Evolutionary conservation across 148 eudicot species (phyloP).

Genomic region (Hydrangea macrophylla): DNA sequence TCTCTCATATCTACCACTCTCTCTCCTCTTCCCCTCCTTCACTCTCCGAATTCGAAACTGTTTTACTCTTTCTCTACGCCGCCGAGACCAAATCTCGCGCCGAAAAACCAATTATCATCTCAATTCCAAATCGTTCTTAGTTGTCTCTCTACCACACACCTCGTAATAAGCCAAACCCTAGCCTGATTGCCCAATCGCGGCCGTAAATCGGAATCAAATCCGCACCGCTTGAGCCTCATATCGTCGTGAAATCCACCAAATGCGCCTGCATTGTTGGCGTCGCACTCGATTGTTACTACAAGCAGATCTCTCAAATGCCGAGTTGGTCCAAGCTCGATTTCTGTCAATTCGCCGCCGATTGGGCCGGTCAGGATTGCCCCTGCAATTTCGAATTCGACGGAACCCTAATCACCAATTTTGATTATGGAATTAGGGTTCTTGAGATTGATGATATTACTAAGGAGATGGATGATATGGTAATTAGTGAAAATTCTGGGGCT

Average conservation of each 20-base stretch:
- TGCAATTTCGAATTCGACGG: conserved; percentile 47
- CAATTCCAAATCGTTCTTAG: conserved; percentile 65
- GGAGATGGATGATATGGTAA: conserved; percentile 19
- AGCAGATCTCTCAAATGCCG: conserved; percentile 80
- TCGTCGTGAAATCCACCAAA: conserved; percentile 79
- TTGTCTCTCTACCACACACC: conserved; percentile 77
- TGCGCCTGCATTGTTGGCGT: conserved; percentile 76
- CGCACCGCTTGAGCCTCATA: conserved; percentile 74
- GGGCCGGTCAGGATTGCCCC: conserved; percentile 81
- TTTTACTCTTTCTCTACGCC: conserved; percentile 60
- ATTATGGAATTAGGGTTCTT: conserved; percentile 9
- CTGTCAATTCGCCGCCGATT: conserved; percentile 59
- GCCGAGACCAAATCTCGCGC: conserved; percentile 58
- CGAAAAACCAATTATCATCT: conserved; percentile 57
- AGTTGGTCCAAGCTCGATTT: conserved; percentile 78
- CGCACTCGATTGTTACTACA: conserved; percentile 62
- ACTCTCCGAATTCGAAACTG: conserved; percentile 85
- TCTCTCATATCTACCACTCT: conserved; percentile 47
- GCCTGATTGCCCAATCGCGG: conserved; percentile 2
- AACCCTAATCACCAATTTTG: conserved; percentile 1
- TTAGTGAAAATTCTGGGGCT: conserved; percentile 7
- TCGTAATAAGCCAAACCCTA: conserved; percentile 24
- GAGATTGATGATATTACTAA: conserved; percentile 21
- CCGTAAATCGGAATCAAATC: conserved; percentile 51
- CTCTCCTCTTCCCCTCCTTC: conserved; percentile 30